phyloP scores from a whole-genome alignment of 2,329 filamentous ascomycete species.

The Sclerotinia trifoliorum region DNA sequence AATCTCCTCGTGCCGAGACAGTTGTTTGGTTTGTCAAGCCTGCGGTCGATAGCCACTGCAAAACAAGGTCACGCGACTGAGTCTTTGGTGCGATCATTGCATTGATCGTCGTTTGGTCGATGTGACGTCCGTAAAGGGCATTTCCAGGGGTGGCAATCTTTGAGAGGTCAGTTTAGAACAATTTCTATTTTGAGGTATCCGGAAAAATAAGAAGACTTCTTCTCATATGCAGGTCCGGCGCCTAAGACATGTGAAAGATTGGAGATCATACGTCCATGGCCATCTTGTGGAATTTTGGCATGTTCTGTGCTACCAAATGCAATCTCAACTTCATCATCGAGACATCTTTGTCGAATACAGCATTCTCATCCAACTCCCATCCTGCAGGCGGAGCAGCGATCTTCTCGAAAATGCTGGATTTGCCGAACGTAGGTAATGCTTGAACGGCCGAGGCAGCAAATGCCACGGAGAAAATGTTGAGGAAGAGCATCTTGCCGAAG shows the following conservation, averaged over 20 bases:
- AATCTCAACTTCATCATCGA: slow-evolving; percentile 34
- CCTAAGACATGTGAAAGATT: background rate
- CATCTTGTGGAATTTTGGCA: slow-evolving; percentile 37
- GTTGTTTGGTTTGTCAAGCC: slow-evolving; percentile 45
- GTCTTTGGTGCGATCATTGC: slow-evolving; percentile 53
- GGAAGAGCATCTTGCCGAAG: slow-evolving; percentile 21
- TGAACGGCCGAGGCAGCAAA: slow-evolving; percentile 17
- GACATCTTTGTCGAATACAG: slow-evolving; percentile 33
- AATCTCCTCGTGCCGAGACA: slow-evolving; percentile 55
- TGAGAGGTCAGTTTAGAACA: slow-evolving; percentile 15
- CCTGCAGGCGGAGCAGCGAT: slow-evolving; percentile 32
- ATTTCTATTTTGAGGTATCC: background rate
- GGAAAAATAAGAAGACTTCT: background rate
- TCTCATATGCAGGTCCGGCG: background rate
- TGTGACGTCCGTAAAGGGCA: slow-evolving; percentile 53
- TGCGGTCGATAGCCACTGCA: slow-evolving; percentile 56
- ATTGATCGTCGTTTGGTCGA: slow-evolving; percentile 51
- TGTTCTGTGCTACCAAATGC: slow-evolving; percentile 35
- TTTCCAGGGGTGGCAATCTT: slow-evolving; percentile 47
- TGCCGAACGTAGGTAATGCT: slow-evolving; percentile 19
- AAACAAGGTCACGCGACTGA: slow-evolving; percentile 53
- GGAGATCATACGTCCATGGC: slow-evolving; percentile 34
- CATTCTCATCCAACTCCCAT: slow-evolving; percentile 31
- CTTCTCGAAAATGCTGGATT: slow-evolving; percentile 34
- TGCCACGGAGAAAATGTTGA: slow-evolving; percentile 20